phyloP scores from a whole-genome alignment of 768 basidiomycete species.

The Boletellus emodensis region DNA sequence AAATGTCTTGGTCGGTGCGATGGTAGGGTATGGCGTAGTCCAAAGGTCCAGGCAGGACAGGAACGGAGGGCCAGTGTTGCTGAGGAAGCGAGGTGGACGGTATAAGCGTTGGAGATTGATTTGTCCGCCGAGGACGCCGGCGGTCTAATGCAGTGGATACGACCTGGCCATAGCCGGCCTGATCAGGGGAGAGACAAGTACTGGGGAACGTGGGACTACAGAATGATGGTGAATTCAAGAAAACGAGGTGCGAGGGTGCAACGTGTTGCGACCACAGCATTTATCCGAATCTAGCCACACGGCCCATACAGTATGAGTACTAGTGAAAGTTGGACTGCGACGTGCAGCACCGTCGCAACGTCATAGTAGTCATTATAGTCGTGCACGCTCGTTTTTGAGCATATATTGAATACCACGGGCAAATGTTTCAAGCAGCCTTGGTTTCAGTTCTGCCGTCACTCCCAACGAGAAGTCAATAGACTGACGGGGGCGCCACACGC shows the following conservation, averaged over 20 bases:
- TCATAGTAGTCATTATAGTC: too few relatives aligned
- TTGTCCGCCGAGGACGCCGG: slow-evolving; percentile 55
- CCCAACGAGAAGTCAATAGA: too few relatives aligned
- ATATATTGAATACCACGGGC: too few relatives aligned
- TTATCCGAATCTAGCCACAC: too few relatives aligned
- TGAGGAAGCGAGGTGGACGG: slow-evolving; percentile 30
- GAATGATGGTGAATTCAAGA: slow-evolving; percentile 18
- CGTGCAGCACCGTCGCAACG: too few relatives aligned
- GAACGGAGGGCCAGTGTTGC: slow-evolving; percentile 48
- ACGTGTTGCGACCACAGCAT: too few relatives aligned
- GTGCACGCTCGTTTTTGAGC: too few relatives aligned
- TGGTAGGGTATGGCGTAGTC: slow-evolving; percentile 20
- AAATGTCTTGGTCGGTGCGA: slow-evolving; percentile 22
- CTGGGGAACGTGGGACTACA: slow-evolving; percentile 76
- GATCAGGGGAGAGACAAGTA: slow-evolving; percentile 80
- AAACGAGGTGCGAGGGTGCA: background rate
- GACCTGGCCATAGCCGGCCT: slow-evolving; percentile 84
- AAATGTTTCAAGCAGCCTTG: too few relatives aligned
- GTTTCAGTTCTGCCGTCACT: too few relatives aligned
- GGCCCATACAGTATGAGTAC: slow-evolving; percentile 33
- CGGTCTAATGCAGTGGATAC: slow-evolving; percentile 58
- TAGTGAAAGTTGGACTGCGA: too few relatives aligned
- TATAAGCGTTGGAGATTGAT: slow-evolving; percentile 36
- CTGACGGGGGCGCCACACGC: too few relatives aligned
- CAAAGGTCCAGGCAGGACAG: slow-evolving; percentile 27